phyloP scores from a whole-genome alignment of 2,329 filamentous ascomycete genomes.

The Sporothrix brunneoviolacea region DNA sequence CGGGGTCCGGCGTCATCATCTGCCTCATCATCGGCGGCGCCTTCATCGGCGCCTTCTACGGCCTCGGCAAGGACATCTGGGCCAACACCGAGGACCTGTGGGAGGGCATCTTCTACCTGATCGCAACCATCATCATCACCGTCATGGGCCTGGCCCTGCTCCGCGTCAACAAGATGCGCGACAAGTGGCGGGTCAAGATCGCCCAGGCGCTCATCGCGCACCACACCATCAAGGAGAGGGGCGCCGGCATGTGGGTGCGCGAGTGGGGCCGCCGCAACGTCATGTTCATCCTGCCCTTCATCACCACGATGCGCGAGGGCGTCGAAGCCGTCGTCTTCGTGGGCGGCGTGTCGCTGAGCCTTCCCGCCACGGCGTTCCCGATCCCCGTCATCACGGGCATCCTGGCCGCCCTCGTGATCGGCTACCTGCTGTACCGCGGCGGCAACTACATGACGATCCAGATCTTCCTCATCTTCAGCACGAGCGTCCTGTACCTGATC shows the following conservation, averaged over 20 bases:
- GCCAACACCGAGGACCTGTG: slow-evolving; percentile 65
- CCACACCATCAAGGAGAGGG: slow-evolving; percentile 28
- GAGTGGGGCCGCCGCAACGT: slow-evolving; percentile 60
- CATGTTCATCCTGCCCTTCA: slow-evolving; percentile 80
- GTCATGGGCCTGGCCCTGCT: slow-evolving; percentile 74
- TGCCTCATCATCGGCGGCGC: slow-evolving; percentile 56
- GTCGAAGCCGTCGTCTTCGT: slow-evolving; percentile 83
- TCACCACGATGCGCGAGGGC: slow-evolving; percentile 81
- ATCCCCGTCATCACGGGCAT: slow-evolving; percentile 69
- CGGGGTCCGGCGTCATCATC: slow-evolving; percentile 50
- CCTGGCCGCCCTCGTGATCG: slow-evolving; percentile 57
- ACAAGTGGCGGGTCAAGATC: slow-evolving; percentile 83
- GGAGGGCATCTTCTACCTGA: slow-evolving; percentile 70
- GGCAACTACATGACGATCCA: slow-evolving; percentile 19
- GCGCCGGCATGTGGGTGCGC: slow-evolving; percentile 41
- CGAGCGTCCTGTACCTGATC: slow-evolving; percentile 73
- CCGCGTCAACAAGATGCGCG: slow-evolving; percentile 73
- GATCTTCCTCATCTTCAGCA: slow-evolving; percentile 66
- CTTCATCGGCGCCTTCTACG: slow-evolving; percentile 66
- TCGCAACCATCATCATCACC: slow-evolving; percentile 75
- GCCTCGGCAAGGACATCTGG: slow-evolving; percentile 60
- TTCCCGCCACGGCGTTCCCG: slow-evolving; percentile 70
- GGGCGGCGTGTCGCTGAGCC: slow-evolving; percentile 71
- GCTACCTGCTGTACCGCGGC: slow-evolving; percentile 61
- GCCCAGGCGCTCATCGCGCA: slow-evolving; percentile 56